Conservation (phyloP, 768 basidiomycete genomes). For the Ramaria sp. region DNA sequence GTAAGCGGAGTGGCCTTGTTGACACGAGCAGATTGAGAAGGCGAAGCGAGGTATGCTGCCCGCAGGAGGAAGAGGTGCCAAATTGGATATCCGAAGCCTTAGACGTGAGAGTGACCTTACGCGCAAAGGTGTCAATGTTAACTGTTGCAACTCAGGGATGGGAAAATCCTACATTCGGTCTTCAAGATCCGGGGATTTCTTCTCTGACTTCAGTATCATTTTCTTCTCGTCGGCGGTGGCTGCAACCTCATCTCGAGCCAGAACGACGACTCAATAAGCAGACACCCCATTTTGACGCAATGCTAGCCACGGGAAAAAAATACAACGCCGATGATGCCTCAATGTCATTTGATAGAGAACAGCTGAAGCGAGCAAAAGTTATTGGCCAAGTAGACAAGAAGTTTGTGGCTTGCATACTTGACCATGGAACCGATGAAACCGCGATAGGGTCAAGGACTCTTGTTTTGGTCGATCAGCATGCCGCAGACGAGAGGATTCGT, state of each 20-base stretch:
- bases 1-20: neutral
- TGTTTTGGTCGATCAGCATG: conserved; percentile 91
- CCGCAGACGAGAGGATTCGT: conserved; percentile 91
- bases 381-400: conserved; percentile 86
- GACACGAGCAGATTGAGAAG: conserved; percentile 10
- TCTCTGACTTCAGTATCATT: conserved; percentile 13
- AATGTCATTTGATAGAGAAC: conserved; percentile 32
- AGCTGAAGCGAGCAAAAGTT: conserved; percentile 46
- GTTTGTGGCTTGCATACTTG: conserved; percentile 70
- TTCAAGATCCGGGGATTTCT: conserved; percentile 37
- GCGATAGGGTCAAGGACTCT: conserved; percentile 26
- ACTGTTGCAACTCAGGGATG: conserved; percentile 12
- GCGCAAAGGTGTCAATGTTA: neutral
- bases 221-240: neutral
- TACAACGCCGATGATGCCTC: neutral
- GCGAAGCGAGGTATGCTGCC: conserved; percentile 7
- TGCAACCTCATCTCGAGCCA: neutral
- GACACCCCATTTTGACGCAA: neutral
- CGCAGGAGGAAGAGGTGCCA: conserved; percentile 27
- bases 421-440: conserved; percentile 15
- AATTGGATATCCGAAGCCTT: conserved; percentile 57
- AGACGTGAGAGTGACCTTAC: conserved; percentile 26
- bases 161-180: conserved; percentile 32
- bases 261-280: neutral
- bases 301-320: neutral